Evolutionary conservation across 331 rosid genomes (phyloP), one percentile per base, ranked within the genome.

Genomic region (Stylosanthes scabra): DNA sequence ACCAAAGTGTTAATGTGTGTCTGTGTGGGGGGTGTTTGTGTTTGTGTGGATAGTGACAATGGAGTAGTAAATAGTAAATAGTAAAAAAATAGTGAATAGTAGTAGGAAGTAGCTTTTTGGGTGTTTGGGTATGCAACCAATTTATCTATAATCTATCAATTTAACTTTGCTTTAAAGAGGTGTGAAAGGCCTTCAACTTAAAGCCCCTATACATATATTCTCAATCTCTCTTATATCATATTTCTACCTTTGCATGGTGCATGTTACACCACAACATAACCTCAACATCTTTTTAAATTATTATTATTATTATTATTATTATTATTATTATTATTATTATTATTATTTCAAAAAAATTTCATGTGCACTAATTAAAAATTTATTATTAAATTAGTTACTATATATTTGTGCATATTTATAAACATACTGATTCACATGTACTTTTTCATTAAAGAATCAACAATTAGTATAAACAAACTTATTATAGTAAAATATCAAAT

Each of bases 111-210:
- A 66, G 65, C 77, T 66, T 78, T 63, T 63, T 79, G 74, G 68
- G 75, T 39, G 57, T 15, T 63, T 74, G 67, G 55, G 58, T 25
- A 40, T 13, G 40, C 81, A 59, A 58, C 71, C 39, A 16, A 83
- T 67, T 84, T 74, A 62, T 47, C 51, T 54, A 54, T 66, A 54
- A 68, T 47, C 51, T 54, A 54, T 66, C 59, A 68, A 74, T 70
- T 75, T 59, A 59, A 31, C 82, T 87, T 85, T 86, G 87, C 86
- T 79, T 71, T 56, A 83, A 75, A 81, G 83, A 77, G 82, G 85
- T 75, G 84, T 79, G 88, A 88, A 86, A 20, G 25, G 27, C n/a
- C 80, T 74, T 65, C 29, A 80, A 89, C 83, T 88, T 70, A 71
- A 78, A 70, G 44, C 45, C 76, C 81, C 50, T 49, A 20, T 20